Conservation (phyloP, 2,329 filamentous ascomycete genomes). For the Stenocarpella maydis region DNA sequence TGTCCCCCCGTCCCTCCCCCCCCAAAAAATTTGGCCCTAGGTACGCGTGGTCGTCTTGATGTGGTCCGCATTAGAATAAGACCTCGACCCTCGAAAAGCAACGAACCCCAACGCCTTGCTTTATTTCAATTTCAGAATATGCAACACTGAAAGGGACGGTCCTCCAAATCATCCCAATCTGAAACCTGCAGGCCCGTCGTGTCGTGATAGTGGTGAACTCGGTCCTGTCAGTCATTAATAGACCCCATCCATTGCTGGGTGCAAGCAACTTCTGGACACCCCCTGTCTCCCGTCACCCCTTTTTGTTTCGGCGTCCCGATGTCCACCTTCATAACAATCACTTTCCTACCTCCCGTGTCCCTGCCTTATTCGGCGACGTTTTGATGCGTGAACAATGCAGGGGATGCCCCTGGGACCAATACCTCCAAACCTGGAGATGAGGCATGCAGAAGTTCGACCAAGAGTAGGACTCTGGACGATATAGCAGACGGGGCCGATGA, state of each 20-base stretch:
- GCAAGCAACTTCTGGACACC: conserved; percentile 4
- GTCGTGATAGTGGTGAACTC: conserved; percentile 3
- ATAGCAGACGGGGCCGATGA: background rate
- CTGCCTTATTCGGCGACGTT: background rate
- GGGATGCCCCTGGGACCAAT: background rate
- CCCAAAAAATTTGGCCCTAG: too few species aligned
- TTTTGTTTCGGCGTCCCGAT: background rate
- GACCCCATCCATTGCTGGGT: conserved; percentile 5
- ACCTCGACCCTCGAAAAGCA: conserved; percentile 12
- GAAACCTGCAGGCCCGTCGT: conserved; percentile 12
- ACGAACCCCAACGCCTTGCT: conserved; percentile 33
- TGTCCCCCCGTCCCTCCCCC: background rate
- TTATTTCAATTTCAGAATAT: conserved; percentile 31
- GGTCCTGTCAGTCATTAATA: conserved; percentile 30
- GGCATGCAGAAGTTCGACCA: background rate
- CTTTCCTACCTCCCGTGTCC: background rate
- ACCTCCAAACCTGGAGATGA: background rate
- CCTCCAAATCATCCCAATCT: conserved; percentile 3
- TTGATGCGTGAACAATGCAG: background rate
- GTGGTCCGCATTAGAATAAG: background rate
- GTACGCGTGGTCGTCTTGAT: background rate
- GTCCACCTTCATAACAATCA: background rate
- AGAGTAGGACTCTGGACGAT: background rate
- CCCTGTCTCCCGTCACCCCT: background rate
- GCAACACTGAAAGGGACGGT: conserved; percentile 20